Evolutionary conservation across 805 yeast genomes (phyloP), one percentile per base, ranked within the genome.

Genomic region (Danielia reshetovae): DNA sequence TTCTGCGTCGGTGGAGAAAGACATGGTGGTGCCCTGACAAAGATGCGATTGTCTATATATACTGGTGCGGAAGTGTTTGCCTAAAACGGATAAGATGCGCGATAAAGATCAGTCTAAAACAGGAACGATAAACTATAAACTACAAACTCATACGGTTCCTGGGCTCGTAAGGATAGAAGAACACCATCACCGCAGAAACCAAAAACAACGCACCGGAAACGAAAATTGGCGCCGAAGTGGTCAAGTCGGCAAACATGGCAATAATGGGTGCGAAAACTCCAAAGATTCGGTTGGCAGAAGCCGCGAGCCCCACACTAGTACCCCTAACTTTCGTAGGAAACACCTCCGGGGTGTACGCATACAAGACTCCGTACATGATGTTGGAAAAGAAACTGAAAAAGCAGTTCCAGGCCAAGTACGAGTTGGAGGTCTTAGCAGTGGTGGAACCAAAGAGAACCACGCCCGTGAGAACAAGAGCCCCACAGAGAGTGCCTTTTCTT

Each of bases 271-370:
- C 79, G 49, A 77, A 66, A 14, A 70, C 71, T 33, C 81, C 81
- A 34, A 73, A 57, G 18, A 74, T 46, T 55, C 83, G 59, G 42
- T 70, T 70, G 22, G 65, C 62, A 5, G 76, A 75, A n/a, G 81
- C 66, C 7, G 79, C 74, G 12, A 79, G 45, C 3, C 82, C 81
- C 27, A 73, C 72, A 29, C 81, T 85, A 1, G 85, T 78, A 11
- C 79, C 79, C 40, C 70, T 47, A 24, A 62, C 55, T 33, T 52
- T 57, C 1, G 68, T 49, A 25, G 79, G 79, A 54, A 79, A 68
- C 16, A 75, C 73, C 49, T 79, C 83, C 0, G 85, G 85, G 3
- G 84, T 77, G 49, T 76, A 78, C 4, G 84, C 85, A 48, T 77
- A 79, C 14, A 79, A 56, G 15, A 74, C 72, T 4, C 79, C 81